These are phyloP conservation scores for Pythium dissimile DNA, from an alignment of 352 stramenopile genomes.

Conservation along the genomic window DNA sequence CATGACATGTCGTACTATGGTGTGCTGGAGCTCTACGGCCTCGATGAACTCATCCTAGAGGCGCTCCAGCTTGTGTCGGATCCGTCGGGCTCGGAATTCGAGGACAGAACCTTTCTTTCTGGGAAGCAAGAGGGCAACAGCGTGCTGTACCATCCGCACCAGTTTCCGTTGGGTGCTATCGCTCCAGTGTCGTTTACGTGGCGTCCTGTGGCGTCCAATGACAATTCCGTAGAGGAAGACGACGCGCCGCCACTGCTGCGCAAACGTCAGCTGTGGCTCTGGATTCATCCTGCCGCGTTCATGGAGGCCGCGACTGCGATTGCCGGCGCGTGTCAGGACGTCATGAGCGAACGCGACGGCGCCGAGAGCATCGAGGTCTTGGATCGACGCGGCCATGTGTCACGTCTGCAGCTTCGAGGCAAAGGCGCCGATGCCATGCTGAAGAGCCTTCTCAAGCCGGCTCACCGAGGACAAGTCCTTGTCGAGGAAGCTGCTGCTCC, in stretches of 20 bases:
- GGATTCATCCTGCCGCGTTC: slow-evolving; percentile 73
- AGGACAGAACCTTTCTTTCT: slow-evolving; percentile 49
- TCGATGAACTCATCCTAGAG: slow-evolving; percentile 54
- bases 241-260: slow-evolving; percentile 32
- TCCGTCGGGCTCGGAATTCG: slow-evolving; percentile 55
- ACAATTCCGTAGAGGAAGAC: neutral
- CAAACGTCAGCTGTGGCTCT: slow-evolving; percentile 77
- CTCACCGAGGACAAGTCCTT: neutral
- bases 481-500: neutral
- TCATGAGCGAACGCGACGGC: slow-evolving; percentile 37
- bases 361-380: slow-evolving; percentile 46
- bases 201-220: slow-evolving; percentile 47
- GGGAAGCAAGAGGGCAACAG: slow-evolving; percentile 45
- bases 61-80: slow-evolving; percentile 63
- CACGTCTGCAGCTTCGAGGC: slow-evolving; percentile 64
- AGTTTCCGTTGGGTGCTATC: slow-evolving; percentile 66
- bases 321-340: slow-evolving; percentile 40
- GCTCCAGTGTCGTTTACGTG: slow-evolving; percentile 73
- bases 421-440: slow-evolving; percentile 39
- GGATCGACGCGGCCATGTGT: slow-evolving; percentile 64
- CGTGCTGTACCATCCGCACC: slow-evolving; percentile 47
- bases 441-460: slow-evolving; percentile 1
- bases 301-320: slow-evolving; percentile 70
- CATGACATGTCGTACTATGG: slow-evolving; percentile 68
- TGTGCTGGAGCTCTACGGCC: slow-evolving; percentile 60